Conservation (phyloP, 75 land plant species). For the Cunninghamia lanceolata region DNA sequence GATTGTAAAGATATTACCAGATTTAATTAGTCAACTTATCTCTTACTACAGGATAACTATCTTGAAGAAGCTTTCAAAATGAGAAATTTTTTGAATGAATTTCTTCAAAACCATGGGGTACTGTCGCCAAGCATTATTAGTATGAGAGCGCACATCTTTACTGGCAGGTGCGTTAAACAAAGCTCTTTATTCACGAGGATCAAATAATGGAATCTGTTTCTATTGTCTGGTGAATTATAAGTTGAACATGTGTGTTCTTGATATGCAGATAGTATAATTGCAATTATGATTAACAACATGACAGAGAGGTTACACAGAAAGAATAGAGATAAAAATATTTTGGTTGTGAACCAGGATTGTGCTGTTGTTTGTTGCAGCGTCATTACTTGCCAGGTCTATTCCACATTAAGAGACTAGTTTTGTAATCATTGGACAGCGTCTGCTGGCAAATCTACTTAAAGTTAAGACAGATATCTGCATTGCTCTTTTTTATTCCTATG, state of each 20-base stretch:
- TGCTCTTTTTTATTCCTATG: background rate
- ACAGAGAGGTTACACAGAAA: background rate
- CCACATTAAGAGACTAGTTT: slow-evolving; percentile 95
- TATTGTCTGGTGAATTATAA: background rate
- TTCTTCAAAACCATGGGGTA: slow-evolving; percentile 64
- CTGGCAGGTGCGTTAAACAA: slow-evolving; percentile 71
- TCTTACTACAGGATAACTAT: slow-evolving; percentile 78
- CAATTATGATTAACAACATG: background rate
- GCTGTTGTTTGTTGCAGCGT: slow-evolving; percentile 55
- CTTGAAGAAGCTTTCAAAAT: slow-evolving; percentile 98
- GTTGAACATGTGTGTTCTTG: background rate
- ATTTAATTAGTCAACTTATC: no score
- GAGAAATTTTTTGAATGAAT: slow-evolving; percentile 94
- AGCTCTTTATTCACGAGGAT: background rate
- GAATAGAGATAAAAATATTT: background rate
- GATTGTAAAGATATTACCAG: no score
- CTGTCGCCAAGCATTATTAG: slow-evolving; percentile 81
- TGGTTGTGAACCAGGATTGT: background rate
- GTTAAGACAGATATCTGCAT: slow-evolving; percentile 59
- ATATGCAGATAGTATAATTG: background rate
- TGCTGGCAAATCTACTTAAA: slow-evolving; percentile 81
- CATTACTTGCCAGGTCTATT: slow-evolving; percentile 97
- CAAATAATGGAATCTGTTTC: background rate
- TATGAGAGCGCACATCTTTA: slow-evolving; percentile 93
- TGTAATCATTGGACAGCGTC: slow-evolving; percentile 92